These are phyloP conservation scores for Apiotrichum porosum DNA, from an alignment of 1,284 basidiomycete species.

Conservation along the genomic window DNA sequence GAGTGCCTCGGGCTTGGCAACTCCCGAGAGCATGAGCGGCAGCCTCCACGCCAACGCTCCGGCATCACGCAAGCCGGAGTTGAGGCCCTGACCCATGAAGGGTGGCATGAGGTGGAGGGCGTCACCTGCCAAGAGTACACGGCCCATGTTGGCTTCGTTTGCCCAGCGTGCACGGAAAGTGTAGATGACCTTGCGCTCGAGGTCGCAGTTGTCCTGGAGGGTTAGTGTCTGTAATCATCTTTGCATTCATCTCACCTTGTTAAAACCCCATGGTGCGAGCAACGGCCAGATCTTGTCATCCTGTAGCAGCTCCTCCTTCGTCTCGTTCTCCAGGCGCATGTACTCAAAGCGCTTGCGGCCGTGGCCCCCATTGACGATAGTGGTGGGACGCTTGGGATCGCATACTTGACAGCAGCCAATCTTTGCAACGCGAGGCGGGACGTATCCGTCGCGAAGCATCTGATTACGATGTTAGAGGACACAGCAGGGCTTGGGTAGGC, in stretches of 20 bases:
- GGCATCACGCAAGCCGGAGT: constrained; percentile 23
- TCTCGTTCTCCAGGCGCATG: constrained; percentile 18
- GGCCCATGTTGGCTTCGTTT: constrained; percentile 16
- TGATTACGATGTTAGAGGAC: neutral
- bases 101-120: constrained; percentile 23
- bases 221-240: too few relatives aligned
- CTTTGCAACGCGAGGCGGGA: neutral
- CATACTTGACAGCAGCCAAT: constrained; percentile 16
- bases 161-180: constrained; percentile 24
- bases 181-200: constrained; percentile 25
- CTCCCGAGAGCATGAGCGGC: constrained; percentile 13
- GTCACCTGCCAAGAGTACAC: constrained; percentile 16
- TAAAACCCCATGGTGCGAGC: constrained; percentile 14
- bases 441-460: constrained; percentile 9
- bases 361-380: constrained; percentile 14
- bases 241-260: too few relatives aligned
- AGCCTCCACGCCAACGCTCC: constrained; percentile 19
- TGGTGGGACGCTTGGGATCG: constrained; percentile 21
- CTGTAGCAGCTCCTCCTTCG: constrained; percentile 6
- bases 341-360: constrained; percentile 21
- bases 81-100: constrained; percentile 25
- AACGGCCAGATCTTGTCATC: constrained; percentile 14
- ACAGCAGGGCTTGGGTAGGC: too few relatives aligned
- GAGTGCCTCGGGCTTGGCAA: constrained; percentile 3
- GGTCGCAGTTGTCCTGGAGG: constrained; percentile 11